These are phyloP conservation scores for Digitaria exilis DNA, from an alignment of 202 grass and related monocot genomes.

Conservation along the genomic window DNA sequence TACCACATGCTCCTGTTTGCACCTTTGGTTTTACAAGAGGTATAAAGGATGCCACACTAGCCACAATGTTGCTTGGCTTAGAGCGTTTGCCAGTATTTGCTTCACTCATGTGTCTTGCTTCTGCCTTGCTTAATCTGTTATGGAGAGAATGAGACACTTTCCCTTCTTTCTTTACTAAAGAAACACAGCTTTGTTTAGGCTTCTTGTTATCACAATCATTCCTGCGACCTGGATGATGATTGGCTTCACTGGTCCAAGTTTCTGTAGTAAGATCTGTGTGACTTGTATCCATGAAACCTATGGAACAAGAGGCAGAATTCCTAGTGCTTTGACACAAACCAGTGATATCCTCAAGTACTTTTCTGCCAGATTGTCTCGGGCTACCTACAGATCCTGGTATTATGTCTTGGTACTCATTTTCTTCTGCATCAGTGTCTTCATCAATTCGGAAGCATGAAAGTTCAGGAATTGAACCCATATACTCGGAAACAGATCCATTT, in stretches of 20 bases:
- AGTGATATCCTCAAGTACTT: slow-evolving; percentile 71
- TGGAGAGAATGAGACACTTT: slow-evolving; percentile 48
- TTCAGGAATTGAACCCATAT: slow-evolving; percentile 66
- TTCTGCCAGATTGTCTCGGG: slow-evolving; percentile 37
- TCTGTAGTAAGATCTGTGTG: slow-evolving; percentile 33
- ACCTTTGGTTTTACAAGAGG: slow-evolving; percentile 79
- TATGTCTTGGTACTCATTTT: slow-evolving; percentile 46
- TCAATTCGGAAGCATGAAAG: slow-evolving; percentile 89
- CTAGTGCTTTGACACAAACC: slow-evolving; percentile 54
- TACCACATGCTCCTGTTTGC: slow-evolving; percentile 55
- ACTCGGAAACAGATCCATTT: slow-evolving; percentile 54
- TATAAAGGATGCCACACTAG: slow-evolving; percentile 81
- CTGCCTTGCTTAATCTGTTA: slow-evolving; percentile 55
- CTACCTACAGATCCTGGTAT: slow-evolving; percentile 26
- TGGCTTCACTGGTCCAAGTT: slow-evolving; percentile 24
- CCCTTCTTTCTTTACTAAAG: slow-evolving; percentile 58
- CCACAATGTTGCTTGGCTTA: slow-evolving; percentile 82
- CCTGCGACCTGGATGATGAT: slow-evolving; percentile 37
- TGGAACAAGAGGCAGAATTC: slow-evolving; percentile 44
- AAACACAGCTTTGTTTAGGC: slow-evolving; percentile 45
- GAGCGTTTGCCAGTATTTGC: slow-evolving; percentile 51
- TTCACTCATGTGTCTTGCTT: slow-evolving; percentile 42
- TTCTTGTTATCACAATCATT: slow-evolving; percentile 49
- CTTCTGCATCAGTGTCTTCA: slow-evolving; percentile 64
- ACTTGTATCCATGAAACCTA: slow-evolving; percentile 40